Evolutionary conservation across 2,329 filamentous ascomycete species (phyloP), one percentile per base, ranked within the genome.

Genomic region (Pleoardoris graminearum): DNA sequence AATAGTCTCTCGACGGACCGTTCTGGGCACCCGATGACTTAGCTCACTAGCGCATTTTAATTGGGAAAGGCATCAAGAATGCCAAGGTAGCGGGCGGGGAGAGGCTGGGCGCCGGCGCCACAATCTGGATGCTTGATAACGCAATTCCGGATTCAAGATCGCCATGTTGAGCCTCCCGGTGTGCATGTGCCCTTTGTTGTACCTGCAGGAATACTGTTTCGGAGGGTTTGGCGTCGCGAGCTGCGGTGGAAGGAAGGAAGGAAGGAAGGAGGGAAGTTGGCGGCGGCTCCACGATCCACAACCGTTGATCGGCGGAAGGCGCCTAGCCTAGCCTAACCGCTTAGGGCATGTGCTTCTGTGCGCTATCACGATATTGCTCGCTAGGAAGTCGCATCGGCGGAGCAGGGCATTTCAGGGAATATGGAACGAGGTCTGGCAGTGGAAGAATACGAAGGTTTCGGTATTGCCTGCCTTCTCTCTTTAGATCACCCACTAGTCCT

Each of bases 1-100:
- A 47, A 37, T 47, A 47, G 44, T 23, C 33, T 47, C 44, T 37
- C 23, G 44, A 47, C 44, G 44, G 44, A 16, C n/a, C 11, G 33
- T 27, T 29, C 44, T 47, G 33, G 44, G 44, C 44, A 33, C 44
- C 22, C 33, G 33, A 47, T 29, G 44, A 29, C n/a, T 11, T 35
- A 21, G 30, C 29, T 44, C 41, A 10, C 44, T 10, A 29, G 32
- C 17, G 44, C 33, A 27, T 48, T 33, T 23, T 48, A 35, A 48
- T 48, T 48, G 45, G 45, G 45, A 48, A 38, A 35, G 45, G 21
- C 25, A 36, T 25, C 21, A 35, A 21, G 33, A 29, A 17, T 37
- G 44, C 44, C 44, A 37, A 47, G 44, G 22, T 38, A 14, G 16
- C 37, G 33, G 32, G 44, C 32, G 44, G 44, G 44, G 44, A 22